A percentile compares a stretch with the other conserved stretches of the same genome.
Evolutionary conservation across 202 grass and related monocot species (phyloP).

Genomic region (Saccharum hybrid): DNA sequence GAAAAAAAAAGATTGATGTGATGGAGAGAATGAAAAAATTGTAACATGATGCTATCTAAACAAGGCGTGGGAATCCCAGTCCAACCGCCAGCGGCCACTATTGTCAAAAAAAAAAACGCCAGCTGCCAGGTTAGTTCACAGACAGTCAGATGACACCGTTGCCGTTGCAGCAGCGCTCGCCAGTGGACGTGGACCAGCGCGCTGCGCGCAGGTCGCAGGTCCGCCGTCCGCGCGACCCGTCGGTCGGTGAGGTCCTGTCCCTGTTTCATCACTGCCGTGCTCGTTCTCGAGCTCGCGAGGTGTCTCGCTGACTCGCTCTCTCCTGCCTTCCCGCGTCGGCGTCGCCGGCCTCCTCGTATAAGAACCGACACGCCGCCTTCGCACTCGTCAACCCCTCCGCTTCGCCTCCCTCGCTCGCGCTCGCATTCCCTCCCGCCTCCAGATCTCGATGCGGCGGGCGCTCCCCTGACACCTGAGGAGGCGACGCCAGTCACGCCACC

Average conservation of each 20-base stretch:
- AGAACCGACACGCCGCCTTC: background rate
- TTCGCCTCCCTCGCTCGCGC: constrained; percentile 37
- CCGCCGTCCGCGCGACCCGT: background rate
- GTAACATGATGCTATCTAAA: too few relatives aligned
- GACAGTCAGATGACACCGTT: too few relatives aligned
- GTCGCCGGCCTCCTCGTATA: constrained; percentile 21
- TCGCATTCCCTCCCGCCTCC: constrained; percentile 36
- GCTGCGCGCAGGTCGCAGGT: too few relatives aligned
- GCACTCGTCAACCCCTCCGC: constrained; percentile 49
- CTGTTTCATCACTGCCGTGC: background rate
- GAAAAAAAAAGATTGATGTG: too few relatives aligned
- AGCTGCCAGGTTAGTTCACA: too few relatives aligned
- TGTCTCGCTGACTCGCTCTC: background rate
- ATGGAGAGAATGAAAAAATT: too few relatives aligned
- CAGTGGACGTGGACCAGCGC: background rate
- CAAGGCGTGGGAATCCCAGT: constrained; percentile 3
- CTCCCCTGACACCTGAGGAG: background rate
- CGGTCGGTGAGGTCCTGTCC: background rate
- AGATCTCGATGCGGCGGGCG: constrained; percentile 53
- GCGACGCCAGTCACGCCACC: background rate
- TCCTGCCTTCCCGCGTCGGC: constrained; percentile 15
- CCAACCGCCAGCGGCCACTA: background rate
- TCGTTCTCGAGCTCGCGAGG: background rate
- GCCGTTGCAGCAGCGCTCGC: background rate
- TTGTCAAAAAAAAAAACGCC: too few relatives aligned